Evolutionary conservation across 192 early-diverging fungal genomes (phyloP).

Genomic region (Chytriomyces sp.): DNA sequence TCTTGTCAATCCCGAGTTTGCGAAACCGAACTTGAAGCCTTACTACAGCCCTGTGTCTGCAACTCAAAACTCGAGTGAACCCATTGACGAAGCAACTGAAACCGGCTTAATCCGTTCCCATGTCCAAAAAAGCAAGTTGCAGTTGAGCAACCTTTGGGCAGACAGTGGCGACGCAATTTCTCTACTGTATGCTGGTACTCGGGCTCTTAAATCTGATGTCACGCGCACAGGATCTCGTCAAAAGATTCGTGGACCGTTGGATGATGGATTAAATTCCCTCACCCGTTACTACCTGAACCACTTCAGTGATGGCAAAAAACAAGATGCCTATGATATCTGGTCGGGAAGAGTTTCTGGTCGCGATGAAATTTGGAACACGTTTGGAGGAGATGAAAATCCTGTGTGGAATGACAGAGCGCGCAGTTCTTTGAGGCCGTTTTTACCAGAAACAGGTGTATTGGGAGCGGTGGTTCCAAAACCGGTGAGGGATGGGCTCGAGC

Average conservation of each 20-base stretch:
- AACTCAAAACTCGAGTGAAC: constrained; percentile 42
- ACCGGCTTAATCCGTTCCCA: not conserved
- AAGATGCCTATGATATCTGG: constrained; percentile 59
- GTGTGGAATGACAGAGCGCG: not conserved
- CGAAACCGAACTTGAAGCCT: constrained; percentile 20
- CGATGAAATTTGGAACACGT: constrained; percentile 5
- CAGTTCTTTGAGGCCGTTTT: constrained; percentile 27
- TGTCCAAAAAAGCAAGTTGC: not conserved
- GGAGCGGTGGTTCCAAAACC: constrained; percentile 48
- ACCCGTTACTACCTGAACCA: constrained; percentile 67
- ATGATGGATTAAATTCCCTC: constrained; percentile 60
- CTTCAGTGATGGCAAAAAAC: constrained; percentile 53
- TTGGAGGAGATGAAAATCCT: constrained; percentile 35
- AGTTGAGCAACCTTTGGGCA: constrained; percentile 56
- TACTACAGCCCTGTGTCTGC: constrained; percentile 37
- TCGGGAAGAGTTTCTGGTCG: constrained; percentile 44
- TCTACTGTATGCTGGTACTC: constrained; percentile 61
- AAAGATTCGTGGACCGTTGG: constrained; percentile 42
- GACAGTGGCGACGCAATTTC: constrained; percentile 61
- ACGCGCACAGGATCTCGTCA: constrained; percentile 48
- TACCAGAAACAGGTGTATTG: constrained; percentile 40
- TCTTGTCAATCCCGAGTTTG: constrained; percentile 33
- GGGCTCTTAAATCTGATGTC: constrained; percentile 58
- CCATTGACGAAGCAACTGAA: not conserved
- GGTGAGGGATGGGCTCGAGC: constrained; percentile 51